Percentiles rank a stretch among this genome's conserved stretches.
These are phyloP conservation scores for Mycena rosella DNA, from an alignment of 768 basidiomycete genomes.

Conservation along the genomic window DNA sequence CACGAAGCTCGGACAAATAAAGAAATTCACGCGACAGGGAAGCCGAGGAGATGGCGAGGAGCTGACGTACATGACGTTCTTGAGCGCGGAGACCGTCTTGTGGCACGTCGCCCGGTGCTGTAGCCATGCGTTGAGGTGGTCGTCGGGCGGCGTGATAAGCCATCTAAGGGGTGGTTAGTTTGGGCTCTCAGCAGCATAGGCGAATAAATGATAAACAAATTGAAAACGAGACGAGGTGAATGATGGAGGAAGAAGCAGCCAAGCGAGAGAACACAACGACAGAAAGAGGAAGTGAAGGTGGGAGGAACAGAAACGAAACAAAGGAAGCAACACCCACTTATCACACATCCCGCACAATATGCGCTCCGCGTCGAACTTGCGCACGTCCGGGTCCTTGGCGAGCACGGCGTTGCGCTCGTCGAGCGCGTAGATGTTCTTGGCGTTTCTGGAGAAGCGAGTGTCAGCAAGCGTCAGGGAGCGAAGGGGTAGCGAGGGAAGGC, in stretches of 20 bases:
- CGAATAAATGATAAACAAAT: too few species aligned
- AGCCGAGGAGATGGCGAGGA: slow-evolving; percentile 22
- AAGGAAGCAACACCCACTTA: slow-evolving; percentile 30
- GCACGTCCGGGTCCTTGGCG: slow-evolving; percentile 75
- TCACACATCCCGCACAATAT: slow-evolving; percentile 79
- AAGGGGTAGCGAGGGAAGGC: neutral
- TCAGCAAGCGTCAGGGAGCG: neutral
- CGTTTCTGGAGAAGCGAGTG: slow-evolving; percentile 45
- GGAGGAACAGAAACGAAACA: neutral
- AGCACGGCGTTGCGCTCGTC: slow-evolving; percentile 73
- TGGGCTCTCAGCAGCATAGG: too few species aligned
- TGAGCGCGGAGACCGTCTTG: slow-evolving; percentile 44
- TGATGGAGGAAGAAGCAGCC: too few species aligned
- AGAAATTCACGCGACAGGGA: neutral
- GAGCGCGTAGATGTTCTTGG: slow-evolving; percentile 68
- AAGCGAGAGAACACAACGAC: too few species aligned
- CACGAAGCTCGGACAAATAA: neutral
- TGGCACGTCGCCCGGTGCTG: slow-evolving; percentile 71
- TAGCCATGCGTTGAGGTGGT: slow-evolving; percentile 74
- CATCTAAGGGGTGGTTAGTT: slow-evolving; percentile 50
- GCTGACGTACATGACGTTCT: slow-evolving; percentile 33
- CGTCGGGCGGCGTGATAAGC: slow-evolving; percentile 71
- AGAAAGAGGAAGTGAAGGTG: too few species aligned
- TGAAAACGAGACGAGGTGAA: too few species aligned
- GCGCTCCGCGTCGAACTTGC: slow-evolving; percentile 81